Percentiles rank a stretch among this genome's conserved stretches.
phyloP scores from a whole-genome alignment of 257 asterid species.

The Cinchona pubescens region DNA sequence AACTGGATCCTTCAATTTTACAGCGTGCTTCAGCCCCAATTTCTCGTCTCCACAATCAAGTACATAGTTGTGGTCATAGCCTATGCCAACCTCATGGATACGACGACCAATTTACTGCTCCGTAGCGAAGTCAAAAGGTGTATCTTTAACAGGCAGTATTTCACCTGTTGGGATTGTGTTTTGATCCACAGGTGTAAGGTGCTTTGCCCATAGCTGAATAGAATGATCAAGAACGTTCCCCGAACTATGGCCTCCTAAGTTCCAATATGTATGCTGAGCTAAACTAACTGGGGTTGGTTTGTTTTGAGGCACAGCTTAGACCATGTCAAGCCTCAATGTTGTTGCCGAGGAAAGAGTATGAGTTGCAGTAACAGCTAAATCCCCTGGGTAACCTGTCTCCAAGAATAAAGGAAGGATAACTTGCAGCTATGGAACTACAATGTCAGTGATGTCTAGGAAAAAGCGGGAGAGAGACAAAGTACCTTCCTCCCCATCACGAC shows the following conservation, averaged over 20 bases:
- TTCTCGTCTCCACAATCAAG: slow-evolving; percentile 71
- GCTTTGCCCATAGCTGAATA: slow-evolving; percentile 64
- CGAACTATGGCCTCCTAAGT: slow-evolving; percentile 72
- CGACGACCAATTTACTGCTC: slow-evolving; percentile 65
- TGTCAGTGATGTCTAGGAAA: neutral
- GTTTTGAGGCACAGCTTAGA: slow-evolving; percentile 64
- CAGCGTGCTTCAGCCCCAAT: slow-evolving; percentile 72
- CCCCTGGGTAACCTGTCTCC: slow-evolving; percentile 86
- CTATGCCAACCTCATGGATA: slow-evolving; percentile 72
- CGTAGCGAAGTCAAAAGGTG: slow-evolving; percentile 81
- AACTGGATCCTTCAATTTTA: slow-evolving; percentile 64
- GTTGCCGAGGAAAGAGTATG: slow-evolving; percentile 73
- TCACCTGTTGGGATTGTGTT: slow-evolving; percentile 83
- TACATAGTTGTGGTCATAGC: slow-evolving; percentile 92
- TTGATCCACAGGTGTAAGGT: slow-evolving; percentile 78
- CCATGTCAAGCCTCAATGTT: slow-evolving; percentile 91
- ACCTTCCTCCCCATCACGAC: slow-evolving; percentile 98
- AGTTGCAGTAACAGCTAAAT: slow-evolving; percentile 64
- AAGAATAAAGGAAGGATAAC: slow-evolving; percentile 16
- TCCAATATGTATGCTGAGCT: slow-evolving; percentile 99
- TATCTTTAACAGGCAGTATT: slow-evolving; percentile 65
- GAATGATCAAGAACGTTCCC: slow-evolving; percentile 73
- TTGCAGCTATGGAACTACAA: neutral
- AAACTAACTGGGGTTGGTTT: slow-evolving; percentile 84
- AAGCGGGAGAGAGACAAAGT: slow-evolving; percentile 7